Evolutionary conservation across 2,329 filamentous ascomycete species (phyloP), one percentile per base, ranked within the genome.

Genomic region (Epichloe brachyelytri): DNA sequence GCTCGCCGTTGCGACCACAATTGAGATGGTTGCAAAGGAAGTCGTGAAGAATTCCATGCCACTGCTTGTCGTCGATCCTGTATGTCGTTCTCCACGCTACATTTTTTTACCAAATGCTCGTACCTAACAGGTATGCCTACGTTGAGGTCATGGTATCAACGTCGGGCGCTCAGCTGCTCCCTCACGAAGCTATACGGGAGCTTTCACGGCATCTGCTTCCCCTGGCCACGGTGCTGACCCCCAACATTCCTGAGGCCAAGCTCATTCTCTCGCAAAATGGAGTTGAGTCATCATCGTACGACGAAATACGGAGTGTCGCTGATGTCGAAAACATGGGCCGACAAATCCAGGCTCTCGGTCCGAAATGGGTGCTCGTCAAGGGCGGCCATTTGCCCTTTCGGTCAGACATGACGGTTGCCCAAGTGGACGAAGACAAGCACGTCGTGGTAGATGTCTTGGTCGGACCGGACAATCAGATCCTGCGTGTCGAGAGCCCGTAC

Each of bases 101-200:
- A 11, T 30, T 14, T 5, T 8, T 44, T 17, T 10, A 2, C 15
- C 43, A 3, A 12, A n/a, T 11, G 30, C n/a, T 12, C 43, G 15
- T 36, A 36, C 46, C 30, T 57, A 41, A 46, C n/a, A 40, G 40
- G 50, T 50, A 33, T 37, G 48, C 53, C 51, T 33, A 17, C 51
- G 57, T 58, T 43, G 34, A 93, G 88, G 90, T 97, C 52, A 96
- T 97, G 89, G 80, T 96, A 10, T 85, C 87, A 30, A 91, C 87
- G 1, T 87, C 82, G n/a, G 86, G 86, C 22, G 78, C 83, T 8
- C 71, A 79, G 55, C 74, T 93, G 1, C 75, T 91, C 17, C 81
- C 83, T 0, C 65, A 75, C 38, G 71, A 78, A 8, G 85, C 86
- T n/a, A 72, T 88, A 34, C 64, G 71, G 11, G 75, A 76, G 7